Evolutionary conservation across 2,329 filamentous ascomycete species (phyloP).

Genomic region (Colletotrichum orchidophilum): DNA sequence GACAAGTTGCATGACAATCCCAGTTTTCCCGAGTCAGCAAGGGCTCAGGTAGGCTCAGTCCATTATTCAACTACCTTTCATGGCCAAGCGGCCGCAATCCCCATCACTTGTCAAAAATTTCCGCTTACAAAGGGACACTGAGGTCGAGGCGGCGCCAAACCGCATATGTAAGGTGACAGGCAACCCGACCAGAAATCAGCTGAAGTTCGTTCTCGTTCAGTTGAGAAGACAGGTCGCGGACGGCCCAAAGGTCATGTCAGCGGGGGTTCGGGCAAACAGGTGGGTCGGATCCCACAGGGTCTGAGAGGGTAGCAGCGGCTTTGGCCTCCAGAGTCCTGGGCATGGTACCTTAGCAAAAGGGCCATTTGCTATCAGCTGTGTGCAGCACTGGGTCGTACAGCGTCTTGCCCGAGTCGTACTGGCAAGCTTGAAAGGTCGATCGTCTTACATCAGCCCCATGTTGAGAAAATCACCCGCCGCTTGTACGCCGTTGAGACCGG

Average conservation of each 20-base stretch:
- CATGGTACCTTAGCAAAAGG: not conserved
- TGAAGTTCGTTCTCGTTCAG: not conserved
- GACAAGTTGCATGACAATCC: slow-evolving; percentile 4
- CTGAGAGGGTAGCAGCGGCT: slow-evolving; percentile 27
- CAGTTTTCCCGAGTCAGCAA: not conserved
- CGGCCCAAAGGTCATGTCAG: not conserved
- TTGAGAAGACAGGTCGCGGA: not conserved
- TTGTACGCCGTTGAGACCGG: slow-evolving; percentile 1
- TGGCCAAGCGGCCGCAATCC: slow-evolving; percentile 1
- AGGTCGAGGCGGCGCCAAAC: slow-evolving; percentile 9
- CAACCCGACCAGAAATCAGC: not conserved
- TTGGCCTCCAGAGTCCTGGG: not conserved
- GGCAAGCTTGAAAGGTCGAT: not conserved
- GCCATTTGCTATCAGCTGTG: not conserved
- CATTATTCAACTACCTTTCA: not conserved
- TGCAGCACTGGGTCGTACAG: not conserved
- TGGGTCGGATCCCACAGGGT: slow-evolving; percentile 3
- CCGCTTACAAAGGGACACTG: not conserved
- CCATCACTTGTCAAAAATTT: slow-evolving; percentile 26
- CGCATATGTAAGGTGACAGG: slow-evolving; percentile 20
- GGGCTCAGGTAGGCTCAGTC: not conserved
- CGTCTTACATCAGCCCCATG: slow-evolving; percentile 9
- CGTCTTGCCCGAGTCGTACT: not conserved
- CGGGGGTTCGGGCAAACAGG: slow-evolving; percentile 5
- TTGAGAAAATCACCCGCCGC: not conserved